A percentile compares a stretch with the other conserved stretches of the same genome.
Evolutionary conservation across 192 early-diverging fungal genomes (phyloP).

Genomic region (Cetraspora pellucida): DNA sequence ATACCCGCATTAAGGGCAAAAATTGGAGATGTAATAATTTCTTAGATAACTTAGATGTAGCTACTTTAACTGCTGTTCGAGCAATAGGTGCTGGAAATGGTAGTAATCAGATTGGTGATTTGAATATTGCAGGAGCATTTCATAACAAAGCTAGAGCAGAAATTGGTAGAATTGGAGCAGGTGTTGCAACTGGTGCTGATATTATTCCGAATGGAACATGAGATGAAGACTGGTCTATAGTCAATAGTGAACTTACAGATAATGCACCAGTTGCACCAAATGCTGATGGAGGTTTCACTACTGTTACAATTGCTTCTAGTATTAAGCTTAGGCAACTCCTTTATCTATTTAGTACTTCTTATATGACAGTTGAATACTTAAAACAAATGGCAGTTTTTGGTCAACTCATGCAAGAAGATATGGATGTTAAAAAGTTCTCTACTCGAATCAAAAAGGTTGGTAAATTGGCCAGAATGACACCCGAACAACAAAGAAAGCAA

Average conservation of each 20-base stretch:
- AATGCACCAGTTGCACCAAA: not conserved
- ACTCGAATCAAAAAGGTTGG: not conserved
- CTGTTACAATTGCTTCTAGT: not conserved
- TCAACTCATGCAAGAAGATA: not conserved
- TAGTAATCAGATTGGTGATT: not conserved
- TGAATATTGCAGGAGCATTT: not conserved
- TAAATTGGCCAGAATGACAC: not conserved
- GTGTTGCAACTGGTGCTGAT: not conserved
- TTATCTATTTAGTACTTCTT: not conserved
- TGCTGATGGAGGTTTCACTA: not conserved
- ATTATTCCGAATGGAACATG: not conserved
- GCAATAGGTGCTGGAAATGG: not conserved
- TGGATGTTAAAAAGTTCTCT: not conserved
- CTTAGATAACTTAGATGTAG: not conserved
- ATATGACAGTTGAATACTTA: not conserved
- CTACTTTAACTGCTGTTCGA: not conserved
- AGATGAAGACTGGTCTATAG: not conserved
- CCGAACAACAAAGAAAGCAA: too few species aligned
- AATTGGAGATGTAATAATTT: not conserved
- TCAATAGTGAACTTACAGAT: not conserved
- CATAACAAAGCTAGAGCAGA: not conserved
- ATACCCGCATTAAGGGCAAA: not conserved
- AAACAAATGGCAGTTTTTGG: not conserved
- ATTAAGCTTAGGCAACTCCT: not conserved
- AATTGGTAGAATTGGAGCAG: not conserved